Base-by-base conservation (phyloP, 495 filamentous ascomycete species). In the Aspergillus sparsus region DNA sequence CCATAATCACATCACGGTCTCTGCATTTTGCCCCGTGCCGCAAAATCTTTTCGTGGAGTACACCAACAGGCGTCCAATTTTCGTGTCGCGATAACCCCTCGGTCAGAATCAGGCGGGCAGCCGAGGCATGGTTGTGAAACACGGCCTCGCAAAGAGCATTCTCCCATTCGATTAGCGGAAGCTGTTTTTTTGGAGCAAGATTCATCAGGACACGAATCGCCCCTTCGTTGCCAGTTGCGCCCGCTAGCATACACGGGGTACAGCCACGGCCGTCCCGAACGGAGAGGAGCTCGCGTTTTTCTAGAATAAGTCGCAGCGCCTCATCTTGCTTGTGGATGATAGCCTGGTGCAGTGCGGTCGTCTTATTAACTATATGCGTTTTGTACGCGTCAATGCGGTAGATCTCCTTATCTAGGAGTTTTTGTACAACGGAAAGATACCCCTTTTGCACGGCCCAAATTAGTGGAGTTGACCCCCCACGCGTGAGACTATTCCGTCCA, bases 381-480 rank as follows among this genome's bases (percentile, higher is more conserved):
- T 6, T 46, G 44, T 27, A 47, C 46, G 46, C 46, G 39, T 27
- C 12, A 15, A 45, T 45, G 12, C 12, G 6, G 5, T 45, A 15
- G 1, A 15, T 13, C 15, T 16, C 18, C 47, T 39, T 18, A 16
- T 6, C 37, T 9, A 58, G 33, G 0, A 51, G 12, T 2, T 35
- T 21, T 33, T 32, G 21, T 6, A 57, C 9, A 6, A 50, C 45
- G 3, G 10, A 10, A 7, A 31, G 49, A 15, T 41, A 13, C 8
- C 47, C 35, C 5, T 58, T 51, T 47, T 52, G 46, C 16, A 39
- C 56, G 6, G 56, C 56, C 56, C 56, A 58, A 7, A 58, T 58
- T 9, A 58, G 8, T 1, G 56, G 56, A 0, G 34, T 58, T n/a
- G n/a, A n/a, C 6, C 47, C 44, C 1, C 16, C 56, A 21, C 7